phyloP scores from a whole-genome alignment of 169 alveolate genomes.

The Plasmodium gallinaceum region DNA sequence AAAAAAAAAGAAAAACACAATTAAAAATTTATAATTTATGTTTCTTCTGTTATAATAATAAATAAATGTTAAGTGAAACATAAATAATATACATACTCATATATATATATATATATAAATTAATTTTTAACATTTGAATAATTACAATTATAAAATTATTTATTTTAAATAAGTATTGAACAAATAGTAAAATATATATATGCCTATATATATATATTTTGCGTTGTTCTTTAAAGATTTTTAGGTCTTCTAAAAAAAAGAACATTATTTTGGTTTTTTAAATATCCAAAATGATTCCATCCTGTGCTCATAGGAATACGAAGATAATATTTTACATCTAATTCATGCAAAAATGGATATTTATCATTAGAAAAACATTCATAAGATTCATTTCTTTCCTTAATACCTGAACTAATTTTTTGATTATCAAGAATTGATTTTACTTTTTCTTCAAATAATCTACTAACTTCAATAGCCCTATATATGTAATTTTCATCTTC shows the following conservation, averaged over 20 bases:
- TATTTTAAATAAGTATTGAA: no score
- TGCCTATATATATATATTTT: neutral
- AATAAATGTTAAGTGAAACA: no score
- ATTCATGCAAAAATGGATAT: constrained; percentile 51
- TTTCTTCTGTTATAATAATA: no score
- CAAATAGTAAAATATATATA: neutral
- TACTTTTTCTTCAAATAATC: constrained; percentile 61
- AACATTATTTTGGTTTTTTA: constrained; percentile 67
- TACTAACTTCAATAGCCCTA: constrained; percentile 70
- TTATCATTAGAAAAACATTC: constrained; percentile 42
- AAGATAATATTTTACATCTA: constrained; percentile 67
- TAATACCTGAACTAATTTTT: constrained; percentile 12
- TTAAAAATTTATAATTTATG: no score
- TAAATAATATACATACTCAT: no score
- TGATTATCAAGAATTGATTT: constrained; percentile 68
- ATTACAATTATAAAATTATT: no score
- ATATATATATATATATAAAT: no score
- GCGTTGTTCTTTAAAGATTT: constrained; percentile 2
- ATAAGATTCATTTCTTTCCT: constrained; percentile 33
- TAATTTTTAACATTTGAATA: no score
- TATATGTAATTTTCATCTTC: constrained; percentile 66
- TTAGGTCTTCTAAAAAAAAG: constrained; percentile 64
- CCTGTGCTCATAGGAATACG: constrained; percentile 74
- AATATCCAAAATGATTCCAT: constrained; percentile 71
- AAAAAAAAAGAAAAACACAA: no score